Evolutionary conservation across 139 green algal genomes (phyloP).

Genomic region (Mychonastes homosphaera): DNA sequence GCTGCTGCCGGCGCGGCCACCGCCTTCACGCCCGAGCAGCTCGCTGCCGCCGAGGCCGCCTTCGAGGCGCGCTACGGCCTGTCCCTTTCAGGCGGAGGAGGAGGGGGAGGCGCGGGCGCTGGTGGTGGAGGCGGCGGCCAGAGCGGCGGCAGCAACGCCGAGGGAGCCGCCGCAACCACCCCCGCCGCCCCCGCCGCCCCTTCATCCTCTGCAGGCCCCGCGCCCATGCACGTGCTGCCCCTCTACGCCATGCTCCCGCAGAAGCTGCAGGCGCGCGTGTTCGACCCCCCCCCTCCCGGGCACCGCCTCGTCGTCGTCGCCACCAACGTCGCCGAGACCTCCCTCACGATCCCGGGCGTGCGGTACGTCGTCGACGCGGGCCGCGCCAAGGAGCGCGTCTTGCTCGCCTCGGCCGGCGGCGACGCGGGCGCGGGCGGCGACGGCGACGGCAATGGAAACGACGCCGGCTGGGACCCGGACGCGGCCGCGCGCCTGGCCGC

Average conservation of each 20-base stretch:
- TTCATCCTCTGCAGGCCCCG: neutral
- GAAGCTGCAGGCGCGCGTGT: slow-evolving; percentile 61
- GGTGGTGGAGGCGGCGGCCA: neutral
- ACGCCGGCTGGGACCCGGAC: too few relatives aligned
- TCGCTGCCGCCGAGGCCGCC: slow-evolving; percentile 49
- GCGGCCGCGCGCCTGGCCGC: too few relatives aligned
- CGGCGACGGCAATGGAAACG: too few relatives aligned
- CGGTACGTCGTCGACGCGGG: slow-evolving; percentile 83
- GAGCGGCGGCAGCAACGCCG: neutral
- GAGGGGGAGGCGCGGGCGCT: neutral
- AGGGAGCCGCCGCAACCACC: slow-evolving; percentile 3
- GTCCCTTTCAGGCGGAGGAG: neutral
- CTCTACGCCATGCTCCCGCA: slow-evolving; percentile 87
- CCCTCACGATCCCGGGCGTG: slow-evolving; percentile 87
- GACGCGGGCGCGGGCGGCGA: slow-evolving; percentile 5
- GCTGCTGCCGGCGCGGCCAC: slow-evolving; percentile 41
- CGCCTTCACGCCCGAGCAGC: slow-evolving; percentile 55
- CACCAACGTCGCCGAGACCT: slow-evolving; percentile 98
- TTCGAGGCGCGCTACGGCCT: slow-evolving; percentile 42
- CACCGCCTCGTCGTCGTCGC: slow-evolving; percentile 83
- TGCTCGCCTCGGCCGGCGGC: slow-evolving; percentile 35
- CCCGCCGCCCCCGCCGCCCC: neutral
- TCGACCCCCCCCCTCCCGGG: slow-evolving; percentile 54
- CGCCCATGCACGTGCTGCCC: slow-evolving; percentile 76
- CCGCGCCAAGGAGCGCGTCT: slow-evolving; percentile 71